Percentiles rank a stretch among this genome's conserved stretches.
phyloP scores from a whole-genome alignment of 352 stramenopile species.

The Pythium utonaiense region DNA sequence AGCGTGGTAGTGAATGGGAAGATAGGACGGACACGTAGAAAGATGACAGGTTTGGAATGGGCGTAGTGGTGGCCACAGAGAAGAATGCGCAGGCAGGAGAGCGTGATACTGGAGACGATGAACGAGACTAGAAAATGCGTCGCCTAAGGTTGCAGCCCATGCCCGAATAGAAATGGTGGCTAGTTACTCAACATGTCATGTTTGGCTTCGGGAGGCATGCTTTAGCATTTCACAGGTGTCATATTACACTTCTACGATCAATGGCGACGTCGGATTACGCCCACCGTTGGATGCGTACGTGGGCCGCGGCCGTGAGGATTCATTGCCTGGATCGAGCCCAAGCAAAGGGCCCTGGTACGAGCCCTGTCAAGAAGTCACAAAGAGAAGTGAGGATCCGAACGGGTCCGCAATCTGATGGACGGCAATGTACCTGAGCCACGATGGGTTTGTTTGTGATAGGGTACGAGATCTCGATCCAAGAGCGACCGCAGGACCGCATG shows the following conservation, averaged over 20 bases:
- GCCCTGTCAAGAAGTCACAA: not conserved
- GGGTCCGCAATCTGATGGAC: no score
- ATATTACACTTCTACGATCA: conserved; percentile 21
- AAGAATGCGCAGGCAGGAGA: not conserved
- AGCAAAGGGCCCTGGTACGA: conserved; percentile 16
- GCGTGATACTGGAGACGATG: not conserved
- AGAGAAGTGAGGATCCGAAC: no score
- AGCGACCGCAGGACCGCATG: conserved; percentile 49
- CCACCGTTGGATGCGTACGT: conserved; percentile 10
- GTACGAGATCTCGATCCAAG: conserved; percentile 73
- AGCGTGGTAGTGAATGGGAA: not conserved
- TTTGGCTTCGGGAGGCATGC: no score
- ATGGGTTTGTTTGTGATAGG: conserved; percentile 33
- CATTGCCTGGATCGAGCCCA: conserved; percentile 2
- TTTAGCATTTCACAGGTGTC: not conserved
- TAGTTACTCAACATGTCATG: no score
- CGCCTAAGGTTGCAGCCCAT: no score
- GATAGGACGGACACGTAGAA: not conserved
- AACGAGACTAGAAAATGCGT: no score
- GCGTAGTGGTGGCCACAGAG: not conserved
- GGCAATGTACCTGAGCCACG: conserved; percentile 15
- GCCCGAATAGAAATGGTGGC: no score
- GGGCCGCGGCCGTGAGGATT: not conserved
- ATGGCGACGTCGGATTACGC: conserved; percentile 10
- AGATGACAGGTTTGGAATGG: no score